Evolutionary conservation across 257 asterid species (phyloP).

Genomic region (Rubia yunnanensis): DNA sequence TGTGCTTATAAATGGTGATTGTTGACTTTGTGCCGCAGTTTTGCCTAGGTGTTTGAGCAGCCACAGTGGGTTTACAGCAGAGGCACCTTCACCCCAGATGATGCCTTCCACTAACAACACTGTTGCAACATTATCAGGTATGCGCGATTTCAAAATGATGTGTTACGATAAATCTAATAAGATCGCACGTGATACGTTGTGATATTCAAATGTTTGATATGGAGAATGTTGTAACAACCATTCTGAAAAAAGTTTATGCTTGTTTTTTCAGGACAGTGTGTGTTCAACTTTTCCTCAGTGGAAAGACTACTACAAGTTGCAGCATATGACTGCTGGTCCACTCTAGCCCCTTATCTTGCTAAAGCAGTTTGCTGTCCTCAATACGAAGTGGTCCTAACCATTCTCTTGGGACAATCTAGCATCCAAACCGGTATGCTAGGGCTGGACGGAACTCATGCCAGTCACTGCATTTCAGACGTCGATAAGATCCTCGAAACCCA

Average conservation of each 20-base stretch:
- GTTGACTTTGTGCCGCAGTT: conserved; percentile 20
- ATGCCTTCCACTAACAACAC: conserved; percentile 21
- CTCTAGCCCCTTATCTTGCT: conserved; percentile 28
- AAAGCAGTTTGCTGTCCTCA: conserved; percentile 32
- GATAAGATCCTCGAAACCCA: conserved; percentile 25
- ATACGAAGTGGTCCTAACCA: conserved; percentile 19
- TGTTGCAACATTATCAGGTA: conserved; percentile 31
- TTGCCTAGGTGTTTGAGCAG: conserved; percentile 4
- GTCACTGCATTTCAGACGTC: conserved; percentile 28
- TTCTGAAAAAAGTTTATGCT: background rate
- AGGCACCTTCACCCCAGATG: conserved; percentile 22
- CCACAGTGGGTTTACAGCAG: background rate
- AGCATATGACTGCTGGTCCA: conserved; percentile 31
- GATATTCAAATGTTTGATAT: no score
- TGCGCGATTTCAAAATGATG: no score
- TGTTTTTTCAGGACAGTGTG: conserved; percentile 21
- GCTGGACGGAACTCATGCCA: conserved; percentile 20
- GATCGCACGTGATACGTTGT: no score
- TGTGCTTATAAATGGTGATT: background rate
- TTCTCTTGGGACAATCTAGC: conserved; percentile 27
- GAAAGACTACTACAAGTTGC: conserved; percentile 17
- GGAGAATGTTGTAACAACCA: background rate
- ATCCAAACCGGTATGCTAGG: conserved; percentile 13
- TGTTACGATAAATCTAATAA: no score
- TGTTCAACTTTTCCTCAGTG: conserved; percentile 21